These are phyloP conservation scores for Fusarium setosum DNA, from an alignment of 2,329 filamentous ascomycete genomes.

Conservation along the genomic window DNA sequence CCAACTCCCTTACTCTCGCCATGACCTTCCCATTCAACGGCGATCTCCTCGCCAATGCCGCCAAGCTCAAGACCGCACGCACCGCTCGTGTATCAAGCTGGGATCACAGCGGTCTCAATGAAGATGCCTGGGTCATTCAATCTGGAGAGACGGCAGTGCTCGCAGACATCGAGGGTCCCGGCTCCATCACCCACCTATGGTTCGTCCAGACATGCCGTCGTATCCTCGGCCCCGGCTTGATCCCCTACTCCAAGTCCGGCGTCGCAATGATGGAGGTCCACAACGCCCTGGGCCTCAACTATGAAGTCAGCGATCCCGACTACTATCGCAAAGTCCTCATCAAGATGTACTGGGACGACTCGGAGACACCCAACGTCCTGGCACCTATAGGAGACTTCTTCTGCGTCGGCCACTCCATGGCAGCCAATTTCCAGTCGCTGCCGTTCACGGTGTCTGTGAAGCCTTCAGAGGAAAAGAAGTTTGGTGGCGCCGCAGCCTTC, in stretches of 20 bases:
- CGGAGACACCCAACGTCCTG: conserved; percentile 45
- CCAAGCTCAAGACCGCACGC: conserved; percentile 39
- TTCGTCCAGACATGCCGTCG: conserved; percentile 49
- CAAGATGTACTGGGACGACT: conserved; percentile 51
- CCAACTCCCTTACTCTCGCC: background rate
- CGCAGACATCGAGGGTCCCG: conserved; percentile 47
- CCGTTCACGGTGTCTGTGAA: conserved; percentile 48
- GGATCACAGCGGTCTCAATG: conserved; percentile 46
- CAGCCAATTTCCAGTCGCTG: conserved; percentile 48
- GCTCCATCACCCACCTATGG: conserved; percentile 47
- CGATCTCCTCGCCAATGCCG: conserved; percentile 28
- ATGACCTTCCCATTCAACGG: conserved; percentile 4
- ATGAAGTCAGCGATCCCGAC: conserved; percentile 48
- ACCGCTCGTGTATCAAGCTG: conserved; percentile 45
- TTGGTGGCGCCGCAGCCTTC: conserved; percentile 47
- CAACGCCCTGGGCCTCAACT: conserved; percentile 47
- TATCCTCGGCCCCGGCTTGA: conserved; percentile 47
- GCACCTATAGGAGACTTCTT: conserved; percentile 49
- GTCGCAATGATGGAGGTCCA: conserved; percentile 50
- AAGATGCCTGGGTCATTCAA: conserved; percentile 46
- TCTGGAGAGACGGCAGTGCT: conserved; percentile 45
- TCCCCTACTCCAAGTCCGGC: conserved; percentile 48
- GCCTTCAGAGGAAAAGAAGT: conserved; percentile 48
- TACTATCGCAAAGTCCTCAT: conserved; percentile 50
- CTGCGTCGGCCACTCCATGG: conserved; percentile 47